Evolutionary conservation across 2,329 filamentous ascomycete species (phyloP).

Genomic region (Ceratocystis diversiconidia): DNA sequence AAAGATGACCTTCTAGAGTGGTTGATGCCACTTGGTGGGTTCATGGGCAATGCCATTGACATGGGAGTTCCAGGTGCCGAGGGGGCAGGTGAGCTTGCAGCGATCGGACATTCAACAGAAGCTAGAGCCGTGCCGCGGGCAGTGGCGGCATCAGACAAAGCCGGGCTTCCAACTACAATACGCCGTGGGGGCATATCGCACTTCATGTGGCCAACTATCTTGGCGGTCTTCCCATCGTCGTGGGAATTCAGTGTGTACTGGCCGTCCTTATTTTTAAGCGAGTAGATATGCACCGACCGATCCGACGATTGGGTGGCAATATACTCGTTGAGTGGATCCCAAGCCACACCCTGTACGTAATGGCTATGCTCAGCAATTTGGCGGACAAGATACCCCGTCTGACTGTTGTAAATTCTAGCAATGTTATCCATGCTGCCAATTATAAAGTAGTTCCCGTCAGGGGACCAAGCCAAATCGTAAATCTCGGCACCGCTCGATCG

Average conservation of each 20-base stretch:
- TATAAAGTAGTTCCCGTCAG: constrained; percentile 91
- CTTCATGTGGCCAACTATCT: constrained; percentile 61
- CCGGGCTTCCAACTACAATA: constrained; percentile 83
- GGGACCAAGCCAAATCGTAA: constrained; percentile 96
- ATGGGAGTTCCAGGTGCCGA: constrained; percentile 91
- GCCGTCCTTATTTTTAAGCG: constrained; percentile 87
- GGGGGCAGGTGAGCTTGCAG: constrained; percentile 67
- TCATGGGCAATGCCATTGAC: constrained; percentile 83
- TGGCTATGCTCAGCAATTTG: constrained; percentile 97
- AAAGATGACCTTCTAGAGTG: constrained; percentile 94
- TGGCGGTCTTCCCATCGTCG: constrained; percentile 53
- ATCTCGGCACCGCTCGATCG: constrained; percentile 89
- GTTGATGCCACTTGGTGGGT: constrained; percentile 75
- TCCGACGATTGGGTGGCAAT: constrained; percentile 97
- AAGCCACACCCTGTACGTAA: constrained; percentile 94
- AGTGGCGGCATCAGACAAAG: constrained; percentile 32
- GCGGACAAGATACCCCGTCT: constrained; percentile 61
- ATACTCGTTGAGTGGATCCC: constrained; percentile 96
- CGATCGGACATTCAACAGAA: constrained; percentile 35
- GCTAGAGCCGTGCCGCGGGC: constrained; percentile 30
- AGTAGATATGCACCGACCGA: constrained; percentile 94
- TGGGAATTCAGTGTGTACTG: constrained; percentile 62
- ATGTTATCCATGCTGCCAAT: constrained; percentile 99
- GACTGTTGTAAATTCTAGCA: constrained; percentile 88
- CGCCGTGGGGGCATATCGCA: constrained; percentile 87